Base-by-base conservation (phyloP, 2,329 filamentous ascomycete species). In the Dactylellina parvicollis region DNA sequence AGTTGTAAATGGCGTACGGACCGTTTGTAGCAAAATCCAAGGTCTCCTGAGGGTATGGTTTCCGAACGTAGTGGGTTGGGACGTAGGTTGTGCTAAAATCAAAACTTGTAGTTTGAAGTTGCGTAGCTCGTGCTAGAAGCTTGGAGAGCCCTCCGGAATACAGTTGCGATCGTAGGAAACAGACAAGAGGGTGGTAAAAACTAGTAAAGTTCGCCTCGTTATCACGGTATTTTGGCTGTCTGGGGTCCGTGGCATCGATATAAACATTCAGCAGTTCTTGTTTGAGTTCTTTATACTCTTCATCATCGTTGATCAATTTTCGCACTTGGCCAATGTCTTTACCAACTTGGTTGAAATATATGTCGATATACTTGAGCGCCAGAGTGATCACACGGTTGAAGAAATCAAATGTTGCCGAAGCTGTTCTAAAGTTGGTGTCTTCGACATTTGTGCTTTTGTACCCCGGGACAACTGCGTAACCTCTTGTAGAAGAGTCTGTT, bases 1-100 rank as follows among this genome's bases (percentile, higher is more conserved):
- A 62, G 57, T 62, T 62, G 26, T 62, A 62, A 18, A 20, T 24
- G 2, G 57, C 46, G 20, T 62, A 62, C n/a, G 57, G n/a, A 12
- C 44, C 57, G 3, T 40, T 30, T 7, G 34, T 16, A n/a, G 24
- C 24, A 38, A 62, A 62, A 14, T 62, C 57, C n/a, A 62, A 4
- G 24, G 36, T 32, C 46, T 62, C 57, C 2, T 32, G 8, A 2
- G 57, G 42, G 8, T 22, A 8, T 2, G 30, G 12, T 10, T 32
- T 10, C 4, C 20, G n/a, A 9, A 49, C 57, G 3, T 38, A 4
- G 2, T 34, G 5, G n/a, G 57, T 52, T 10, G 57, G 42, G 7
- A 14, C 22, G 32, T 62, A 49, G 2, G 42, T 38, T 7, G 8
- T 16, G 14, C 16, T 44, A 16, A 52, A 49, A 10, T 46, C 28